Percentiles rank a stretch among this genome's conserved stretches.
These are phyloP conservation scores for Mycena galericulata DNA, from an alignment of 768 basidiomycete species.

Conservation along the genomic window DNA sequence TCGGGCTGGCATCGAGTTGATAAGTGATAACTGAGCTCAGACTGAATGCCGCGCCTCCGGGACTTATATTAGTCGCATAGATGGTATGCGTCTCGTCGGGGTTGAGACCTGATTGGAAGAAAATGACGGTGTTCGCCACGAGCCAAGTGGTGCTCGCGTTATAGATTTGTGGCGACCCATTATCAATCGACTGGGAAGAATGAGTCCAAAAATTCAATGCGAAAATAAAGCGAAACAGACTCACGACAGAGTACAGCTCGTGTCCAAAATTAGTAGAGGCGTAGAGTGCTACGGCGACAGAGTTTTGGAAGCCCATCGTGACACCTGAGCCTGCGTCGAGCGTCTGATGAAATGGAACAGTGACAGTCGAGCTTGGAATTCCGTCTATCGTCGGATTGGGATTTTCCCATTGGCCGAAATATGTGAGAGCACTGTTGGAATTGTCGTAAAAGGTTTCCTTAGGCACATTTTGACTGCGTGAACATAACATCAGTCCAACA, in stretches of 20 bases:
- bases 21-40: conserved; percentile 6
- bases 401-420: conserved; percentile 22
- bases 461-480: background rate
- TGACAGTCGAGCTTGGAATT: conserved; percentile 17
- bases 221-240: background rate
- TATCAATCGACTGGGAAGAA: conserved; percentile 8
- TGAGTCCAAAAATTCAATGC: background rate
- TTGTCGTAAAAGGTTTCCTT: conserved; percentile 11
- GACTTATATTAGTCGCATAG: conserved; percentile 17
- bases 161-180: conserved; percentile 1
- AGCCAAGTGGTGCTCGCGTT: conserved; percentile 28
- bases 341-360: conserved; percentile 22
- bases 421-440: conserved; percentile 4
- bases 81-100: conserved; percentile 1
- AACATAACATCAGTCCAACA: background rate
- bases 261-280: conserved; percentile 22
- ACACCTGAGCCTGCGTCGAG: conserved; percentile 2
- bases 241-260: conserved; percentile 19
- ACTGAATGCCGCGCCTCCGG: conserved; percentile 1
- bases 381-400: background rate
- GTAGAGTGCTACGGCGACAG: conserved; percentile 12
- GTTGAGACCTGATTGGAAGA: conserved; percentile 23
- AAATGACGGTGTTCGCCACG: conserved; percentile 7
- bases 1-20: background rate
- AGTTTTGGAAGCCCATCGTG: conserved; percentile 12